Evolutionary conservation across 108 stramenopile genomes (phyloP).

Genomic region (Fragilaria crotonensis): DNA sequence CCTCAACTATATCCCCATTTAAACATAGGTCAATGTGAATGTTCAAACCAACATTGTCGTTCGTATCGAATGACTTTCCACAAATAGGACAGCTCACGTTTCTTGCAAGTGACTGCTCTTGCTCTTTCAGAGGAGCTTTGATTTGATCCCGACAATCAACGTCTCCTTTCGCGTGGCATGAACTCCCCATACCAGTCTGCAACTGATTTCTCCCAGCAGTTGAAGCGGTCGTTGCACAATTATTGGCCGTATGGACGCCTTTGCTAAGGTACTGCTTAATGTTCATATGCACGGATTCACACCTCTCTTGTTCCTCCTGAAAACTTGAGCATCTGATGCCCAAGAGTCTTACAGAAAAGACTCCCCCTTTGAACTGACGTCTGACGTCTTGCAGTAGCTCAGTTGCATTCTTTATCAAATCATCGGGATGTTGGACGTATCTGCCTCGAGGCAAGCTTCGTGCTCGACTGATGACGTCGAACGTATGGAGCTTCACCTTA

Average conservation of each 20-base stretch:
- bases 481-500: conserved; percentile 78
- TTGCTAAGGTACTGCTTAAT: neutral
- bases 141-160: neutral
- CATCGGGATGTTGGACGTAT: conserved; percentile 29
- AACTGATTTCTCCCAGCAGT: no score
- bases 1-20: conserved; percentile 38
- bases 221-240: neutral
- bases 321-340: conserved; percentile 80
- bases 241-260: neutral
- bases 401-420: conserved; percentile 32
- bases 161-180: neutral
- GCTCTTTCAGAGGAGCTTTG: neutral
- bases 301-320: conserved; percentile 27
- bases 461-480: conserved; percentile 48
- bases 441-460: conserved; percentile 14
- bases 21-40: conserved; percentile 66
- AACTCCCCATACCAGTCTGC: neutral
- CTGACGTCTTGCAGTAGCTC: conserved; percentile 44
- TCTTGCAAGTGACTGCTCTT: conserved; percentile 9
- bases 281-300: conserved; percentile 1
- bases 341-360: conserved; percentile 63
- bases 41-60: conserved; percentile 47
- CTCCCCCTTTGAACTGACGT: conserved; percentile 5
- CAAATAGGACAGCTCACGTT: conserved; percentile 44
- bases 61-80: conserved; percentile 13